Evolutionary conservation across 768 basidiomycete species (phyloP), one percentile per base, ranked within the genome.

Genomic region (Boletus insuetus): DNA sequence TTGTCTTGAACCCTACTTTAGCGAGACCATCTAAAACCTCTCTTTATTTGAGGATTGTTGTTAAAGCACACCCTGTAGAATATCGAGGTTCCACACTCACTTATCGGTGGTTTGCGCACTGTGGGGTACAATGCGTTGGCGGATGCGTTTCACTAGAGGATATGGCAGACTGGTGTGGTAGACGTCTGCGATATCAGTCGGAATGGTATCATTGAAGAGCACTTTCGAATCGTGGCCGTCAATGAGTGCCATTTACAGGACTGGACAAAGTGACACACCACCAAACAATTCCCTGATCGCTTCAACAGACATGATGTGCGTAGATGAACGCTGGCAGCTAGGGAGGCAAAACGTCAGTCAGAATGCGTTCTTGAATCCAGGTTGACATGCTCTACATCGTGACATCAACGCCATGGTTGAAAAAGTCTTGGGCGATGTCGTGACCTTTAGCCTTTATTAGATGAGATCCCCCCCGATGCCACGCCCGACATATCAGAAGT

Each of bases 401-500:
- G 42, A 67, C 17, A 37, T 71, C 69, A 5, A 71, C 61, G 3
- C 69, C 65, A n/a, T 70, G 53, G 32, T 66, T 61, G 43, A 61
- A 61, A 24, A 68, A 69, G 46, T 76, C 75, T 47, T 71, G 71
- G 3, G 74, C 70, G 19, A 78, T 68, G 26, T 77, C 76, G 49
- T 74, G 74, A 7, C 54, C 72, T 70, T 22, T 6, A 29, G 3
- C 14, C 10, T n/a, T 40, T 57, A 58, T 65, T 24, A 56, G 56
- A 55, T 24, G 50, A 31, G 24, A 54, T 58, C 24, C 6, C 19
- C 11, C 42, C 8, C 11, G 24, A 4, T 39, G 29, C 34, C 14
- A 8, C 29, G 49, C 14, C n/a, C 11, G 29, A 56, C 67, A 17
- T 62, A 80, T 79, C 79, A 20, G 85, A 85, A 47, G 80, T 85